Evolutionary conservation across 2,329 filamentous ascomycete species (phyloP), one percentile per base, ranked within the genome.

Genomic region (Aspergillus sp.): DNA sequence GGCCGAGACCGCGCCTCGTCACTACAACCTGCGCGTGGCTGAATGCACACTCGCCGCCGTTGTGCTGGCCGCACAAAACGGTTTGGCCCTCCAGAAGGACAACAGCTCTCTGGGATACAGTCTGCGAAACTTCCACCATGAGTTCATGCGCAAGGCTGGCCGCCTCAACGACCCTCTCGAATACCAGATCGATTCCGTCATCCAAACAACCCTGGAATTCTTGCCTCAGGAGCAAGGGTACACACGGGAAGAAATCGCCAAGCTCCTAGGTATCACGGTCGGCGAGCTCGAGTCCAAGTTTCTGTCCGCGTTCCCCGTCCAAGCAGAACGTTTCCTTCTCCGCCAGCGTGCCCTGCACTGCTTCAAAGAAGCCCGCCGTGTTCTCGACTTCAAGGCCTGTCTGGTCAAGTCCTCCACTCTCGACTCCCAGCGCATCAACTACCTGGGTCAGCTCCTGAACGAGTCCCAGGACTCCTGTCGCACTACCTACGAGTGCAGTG

Each of bases 1-100:
- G 73, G 88, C 93, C 63, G 86, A 91, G 52, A 95, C 91, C 1
- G 93, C 86, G 0, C 91, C 91, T 0, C 84, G 94, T 54, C 89
- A 91, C 76, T 98, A 97, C 76, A 98, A 98, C 68, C 80, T 98
- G 20, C 86, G 93, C 23, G 93, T 98, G 1, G 93, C 96, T 33
- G 93, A 98, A 71, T 94, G 89, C 73, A 93, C 86, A 46, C 79
- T 98, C 27, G 93, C 93, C 3, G 90, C 93, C 3, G 74, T 80
- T 13, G 77, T 84, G 25, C 69, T 86, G 2, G 77, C 81, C 37
- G 83, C 82, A 57, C 74, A 77, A 37, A 75, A 82, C 51, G 73
- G 73, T 2, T 62, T 85, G 32, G 82, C 80, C 1, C 81, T 97
- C 1, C 84, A 88, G 15, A 71, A 79, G 48, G 93, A 98, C 66